Evolutionary conservation across 2,329 filamentous ascomycete species (phyloP), one percentile per base, ranked within the genome.

Genomic region (Diaporthe caulivora): DNA sequence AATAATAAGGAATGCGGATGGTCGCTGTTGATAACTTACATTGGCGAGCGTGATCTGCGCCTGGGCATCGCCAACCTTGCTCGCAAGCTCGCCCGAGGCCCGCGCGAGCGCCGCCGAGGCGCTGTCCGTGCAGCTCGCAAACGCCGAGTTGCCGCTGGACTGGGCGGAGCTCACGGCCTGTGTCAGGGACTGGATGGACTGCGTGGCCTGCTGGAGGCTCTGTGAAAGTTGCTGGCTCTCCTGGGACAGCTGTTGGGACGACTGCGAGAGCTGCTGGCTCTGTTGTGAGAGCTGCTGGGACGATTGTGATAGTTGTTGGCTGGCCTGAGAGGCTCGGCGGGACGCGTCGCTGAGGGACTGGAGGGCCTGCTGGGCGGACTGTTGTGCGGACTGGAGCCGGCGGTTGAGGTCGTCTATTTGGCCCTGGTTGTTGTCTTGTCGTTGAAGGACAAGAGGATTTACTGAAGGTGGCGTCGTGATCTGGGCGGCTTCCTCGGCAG

Each of bases 241-340:
- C 58, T 77, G 72, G 64, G 76, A 75, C 60, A 80, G 75, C 53
- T 74, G 69, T 58, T 76, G 76, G n/a, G 78, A 72, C 31, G 78
- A 81, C 73, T 81, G 78, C 40, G 76, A 77, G 57, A 82, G 77
- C 62, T 80, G 81, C 74, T 79, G 78, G 44, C 77, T 78, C 34
- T 78, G 79, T 72, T 82, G 81, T 24, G 76, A 75, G 42, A 80
- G 76, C 75, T 80, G 78, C 42, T 78, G 78, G 29, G 77, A 76
- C 54, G 74, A 73, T 71, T 80, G 78, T 18, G 78, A 79, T 26
- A 82, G 76, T 68, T 82, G 80, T 64, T 82, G 80, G 49, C 78
- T 80, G 1, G 80, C 80, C 70, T 82, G 81, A 67, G 78, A 80
- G 71, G 81, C 79, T 1, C 74, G 74, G 13, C 80, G 80, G 40